Evolutionary conservation across 345 rosid genomes (phyloP).

Genomic region (Gossypium anomalum): DNA sequence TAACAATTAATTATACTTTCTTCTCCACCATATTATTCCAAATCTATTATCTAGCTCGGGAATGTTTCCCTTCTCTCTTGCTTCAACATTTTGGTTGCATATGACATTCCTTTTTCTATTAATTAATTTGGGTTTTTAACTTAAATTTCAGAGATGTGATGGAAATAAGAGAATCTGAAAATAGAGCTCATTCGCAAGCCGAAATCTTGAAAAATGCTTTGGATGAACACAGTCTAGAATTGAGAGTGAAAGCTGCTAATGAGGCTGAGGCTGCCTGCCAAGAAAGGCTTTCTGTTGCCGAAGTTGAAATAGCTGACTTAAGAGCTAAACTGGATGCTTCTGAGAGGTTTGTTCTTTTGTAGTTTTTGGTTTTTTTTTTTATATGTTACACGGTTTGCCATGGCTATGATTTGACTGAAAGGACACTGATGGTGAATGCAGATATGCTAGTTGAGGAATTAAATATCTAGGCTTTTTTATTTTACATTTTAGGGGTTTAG

Average conservation of each 20-base stretch:
- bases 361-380: neutral
- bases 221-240: slow-evolving; percentile 83
- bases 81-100: neutral
- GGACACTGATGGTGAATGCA: neutral
- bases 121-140: neutral
- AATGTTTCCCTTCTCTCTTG: neutral
- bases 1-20: neutral
- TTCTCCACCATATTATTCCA: neutral
- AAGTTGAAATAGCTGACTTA: slow-evolving; percentile 80
- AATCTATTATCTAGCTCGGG: neutral
- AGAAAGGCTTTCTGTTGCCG: slow-evolving; percentile 74
- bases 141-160: slow-evolving; percentile 50
- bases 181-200: slow-evolving; percentile 69
- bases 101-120: neutral
- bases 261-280: slow-evolving; percentile 91
- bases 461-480: neutral
- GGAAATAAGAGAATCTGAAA: slow-evolving; percentile 82
- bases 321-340: slow-evolving; percentile 69
- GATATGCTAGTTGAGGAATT: neutral
- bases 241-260: slow-evolving; percentile 95
- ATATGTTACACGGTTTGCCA: neutral
- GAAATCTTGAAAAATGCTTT: slow-evolving; percentile 59
- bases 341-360: slow-evolving; percentile 50
- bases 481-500: neutral
- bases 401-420: neutral